phyloP scores from a whole-genome alignment of 2,329 filamentous ascomycete species.

The Ceratocystis huliohia region DNA sequence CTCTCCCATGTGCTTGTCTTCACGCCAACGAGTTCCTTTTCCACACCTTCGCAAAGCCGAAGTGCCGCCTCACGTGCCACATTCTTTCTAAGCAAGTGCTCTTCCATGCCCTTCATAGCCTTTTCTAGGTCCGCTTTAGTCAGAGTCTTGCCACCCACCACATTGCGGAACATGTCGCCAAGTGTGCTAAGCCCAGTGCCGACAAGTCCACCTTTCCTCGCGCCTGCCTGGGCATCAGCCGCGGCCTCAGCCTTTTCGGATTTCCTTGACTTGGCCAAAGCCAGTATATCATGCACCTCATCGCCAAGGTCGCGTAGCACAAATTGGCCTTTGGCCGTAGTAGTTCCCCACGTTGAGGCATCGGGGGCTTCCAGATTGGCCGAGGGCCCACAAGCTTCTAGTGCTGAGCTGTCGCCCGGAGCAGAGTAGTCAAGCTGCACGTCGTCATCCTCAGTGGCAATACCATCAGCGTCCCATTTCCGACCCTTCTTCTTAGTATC shows the following conservation, averaged over 20 bases:
- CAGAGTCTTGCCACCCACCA: conserved; percentile 86
- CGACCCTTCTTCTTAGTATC: conserved; percentile 74
- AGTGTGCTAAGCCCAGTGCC: conserved; percentile 71
- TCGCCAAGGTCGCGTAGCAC: conserved; percentile 86
- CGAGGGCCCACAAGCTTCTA: conserved; percentile 34
- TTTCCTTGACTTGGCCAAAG: conserved; percentile 56
- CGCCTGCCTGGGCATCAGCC: conserved; percentile 34
- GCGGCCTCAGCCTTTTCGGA: conserved; percentile 30
- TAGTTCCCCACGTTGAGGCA: conserved; percentile 69
- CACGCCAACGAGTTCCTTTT: conserved; percentile 76
- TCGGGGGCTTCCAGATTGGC: conserved; percentile 61
- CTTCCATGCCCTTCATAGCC: conserved; percentile 90
- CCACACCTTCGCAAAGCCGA: conserved; percentile 79
- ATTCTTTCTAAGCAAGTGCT: conserved; percentile 88
- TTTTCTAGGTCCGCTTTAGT: conserved; percentile 82
- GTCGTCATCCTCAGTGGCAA: conserved; percentile 70
- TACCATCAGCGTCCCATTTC: conserved; percentile 83
- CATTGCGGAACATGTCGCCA: conserved; percentile 80
- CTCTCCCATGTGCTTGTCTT: conserved; percentile 88
- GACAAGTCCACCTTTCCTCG: conserved; percentile 50
- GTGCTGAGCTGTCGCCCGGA: conserved; percentile 41
- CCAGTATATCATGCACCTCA: conserved; percentile 80
- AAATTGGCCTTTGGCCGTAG: conserved; percentile 79
- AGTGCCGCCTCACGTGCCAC: conserved; percentile 89
- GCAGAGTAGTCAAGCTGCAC: conserved; percentile 83